These are phyloP conservation scores for Hymenoscyphus linearis DNA, from an alignment of 2,329 filamentous ascomycete species.

Conservation along the genomic window DNA sequence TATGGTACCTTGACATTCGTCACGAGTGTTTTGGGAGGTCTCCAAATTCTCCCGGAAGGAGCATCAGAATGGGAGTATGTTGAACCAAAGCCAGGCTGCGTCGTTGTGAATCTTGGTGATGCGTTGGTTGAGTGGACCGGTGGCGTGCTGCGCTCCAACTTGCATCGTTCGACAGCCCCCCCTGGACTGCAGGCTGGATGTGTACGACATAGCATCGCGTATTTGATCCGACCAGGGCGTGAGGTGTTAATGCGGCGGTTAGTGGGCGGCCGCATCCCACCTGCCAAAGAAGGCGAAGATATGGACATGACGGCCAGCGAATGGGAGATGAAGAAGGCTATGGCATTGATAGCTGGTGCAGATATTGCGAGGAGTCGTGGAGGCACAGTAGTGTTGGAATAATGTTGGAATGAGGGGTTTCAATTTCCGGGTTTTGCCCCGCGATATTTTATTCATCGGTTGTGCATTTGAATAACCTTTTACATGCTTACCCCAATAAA, in stretches of 20 bases:
- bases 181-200: conserved; percentile 25
- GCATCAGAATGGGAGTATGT: conserved; percentile 33
- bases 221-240: conserved; percentile 48
- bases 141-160: conserved; percentile 31
- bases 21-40: conserved; percentile 36
- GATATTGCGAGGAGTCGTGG: conserved; percentile 7
- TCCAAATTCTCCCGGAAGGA: conserved; percentile 33
- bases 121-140: conserved; percentile 34
- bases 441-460: no score
- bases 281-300: conserved; percentile 18
- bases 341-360: conserved; percentile 10
- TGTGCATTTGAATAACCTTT: no score
- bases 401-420: no score
- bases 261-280: conserved; percentile 21
- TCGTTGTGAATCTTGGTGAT: conserved; percentile 36
- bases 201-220: conserved; percentile 46
- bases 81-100: conserved; percentile 31
- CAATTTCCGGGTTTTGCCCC: no score
- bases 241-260: conserved; percentile 33
- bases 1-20: conserved; percentile 37
- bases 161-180: conserved; percentile 33
- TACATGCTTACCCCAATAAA: no score
- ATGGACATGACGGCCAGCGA: conserved; percentile 9
- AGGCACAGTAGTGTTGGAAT: no score
- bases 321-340: not conserved